These are phyloP conservation scores for Spergularia marina DNA, from an alignment of 148 eudicot species.

Conservation along the genomic window DNA sequence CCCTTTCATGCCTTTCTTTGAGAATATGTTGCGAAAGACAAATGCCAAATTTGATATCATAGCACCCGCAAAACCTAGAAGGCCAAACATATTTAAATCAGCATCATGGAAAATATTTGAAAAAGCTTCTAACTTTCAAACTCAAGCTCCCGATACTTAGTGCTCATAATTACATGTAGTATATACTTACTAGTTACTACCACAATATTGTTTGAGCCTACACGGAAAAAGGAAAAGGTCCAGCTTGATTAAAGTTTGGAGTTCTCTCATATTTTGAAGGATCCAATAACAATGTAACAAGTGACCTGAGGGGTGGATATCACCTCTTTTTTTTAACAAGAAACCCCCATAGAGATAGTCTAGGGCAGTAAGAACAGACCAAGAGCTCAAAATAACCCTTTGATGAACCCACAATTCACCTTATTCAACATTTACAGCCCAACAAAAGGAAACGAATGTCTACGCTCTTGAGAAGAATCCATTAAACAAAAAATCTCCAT, in stretches of 20 bases:
- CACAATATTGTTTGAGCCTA: background rate
- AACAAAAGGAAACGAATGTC: background rate
- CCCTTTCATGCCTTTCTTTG: slow-evolving; percentile 89
- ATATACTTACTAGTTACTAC: background rate
- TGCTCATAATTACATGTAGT: background rate
- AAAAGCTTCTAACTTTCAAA: background rate
- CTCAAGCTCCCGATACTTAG: background rate
- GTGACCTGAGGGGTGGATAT: background rate
- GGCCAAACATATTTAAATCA: slow-evolving; percentile 17
- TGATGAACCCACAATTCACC: background rate
- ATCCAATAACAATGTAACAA: background rate
- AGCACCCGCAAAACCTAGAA: slow-evolving; percentile 79
- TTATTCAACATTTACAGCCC: background rate
- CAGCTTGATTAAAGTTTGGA: background rate
- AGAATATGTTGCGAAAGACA: slow-evolving; percentile 80
- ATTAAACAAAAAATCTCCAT: background rate
- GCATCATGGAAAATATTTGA: slow-evolving; percentile 13
- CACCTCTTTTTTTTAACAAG: background rate
- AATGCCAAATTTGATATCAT: slow-evolving; percentile 84
- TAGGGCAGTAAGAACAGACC: background rate
- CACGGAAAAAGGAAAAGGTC: background rate
- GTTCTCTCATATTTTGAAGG: background rate
- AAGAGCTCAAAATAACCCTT: background rate
- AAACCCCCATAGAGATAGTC: background rate
- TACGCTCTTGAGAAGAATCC: background rate